These are phyloP conservation scores for Hypomyces rosellus DNA, from an alignment of 2,329 filamentous ascomycete species.

Conservation along the genomic window DNA sequence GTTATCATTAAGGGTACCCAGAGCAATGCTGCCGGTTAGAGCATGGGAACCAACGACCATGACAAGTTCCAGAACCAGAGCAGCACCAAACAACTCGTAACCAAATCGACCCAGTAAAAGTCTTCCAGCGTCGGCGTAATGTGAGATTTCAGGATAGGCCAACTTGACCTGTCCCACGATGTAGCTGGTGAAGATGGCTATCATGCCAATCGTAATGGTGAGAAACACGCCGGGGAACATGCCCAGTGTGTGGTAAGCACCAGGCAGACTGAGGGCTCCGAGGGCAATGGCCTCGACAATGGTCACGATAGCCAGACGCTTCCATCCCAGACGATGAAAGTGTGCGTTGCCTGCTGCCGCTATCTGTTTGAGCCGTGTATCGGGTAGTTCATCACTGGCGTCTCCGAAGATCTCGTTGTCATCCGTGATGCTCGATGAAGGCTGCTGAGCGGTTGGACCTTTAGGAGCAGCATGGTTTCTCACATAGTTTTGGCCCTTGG, in stretches of 20 bases:
- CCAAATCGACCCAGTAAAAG: constrained; percentile 51
- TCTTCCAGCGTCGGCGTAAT: constrained; percentile 58
- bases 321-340: constrained; percentile 45
- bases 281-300: constrained; percentile 47
- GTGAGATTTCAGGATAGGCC: constrained; percentile 45
- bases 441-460: neutral
- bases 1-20: constrained; percentile 53
- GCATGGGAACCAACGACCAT: constrained; percentile 62
- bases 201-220: constrained; percentile 27
- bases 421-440: neutral
- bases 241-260: constrained; percentile 34
- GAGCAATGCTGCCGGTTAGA: constrained; percentile 57
- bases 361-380: constrained; percentile 35
- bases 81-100: constrained; percentile 50
- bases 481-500: neutral
- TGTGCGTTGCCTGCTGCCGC: constrained; percentile 34
- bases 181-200: constrained; percentile 33
- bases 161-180: constrained; percentile 35
- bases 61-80: constrained; percentile 54
- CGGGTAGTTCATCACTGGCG: constrained; percentile 21
- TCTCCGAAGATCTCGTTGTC: constrained; percentile 15
- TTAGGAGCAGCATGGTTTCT: no score
- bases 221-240: constrained; percentile 32
- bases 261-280: constrained; percentile 40
- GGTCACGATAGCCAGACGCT: constrained; percentile 42